Evolutionary conservation across 73 alveolate species (phyloP), one percentile per base, ranked within the genome.

Genomic region (Paramecium caudatum): DNA sequence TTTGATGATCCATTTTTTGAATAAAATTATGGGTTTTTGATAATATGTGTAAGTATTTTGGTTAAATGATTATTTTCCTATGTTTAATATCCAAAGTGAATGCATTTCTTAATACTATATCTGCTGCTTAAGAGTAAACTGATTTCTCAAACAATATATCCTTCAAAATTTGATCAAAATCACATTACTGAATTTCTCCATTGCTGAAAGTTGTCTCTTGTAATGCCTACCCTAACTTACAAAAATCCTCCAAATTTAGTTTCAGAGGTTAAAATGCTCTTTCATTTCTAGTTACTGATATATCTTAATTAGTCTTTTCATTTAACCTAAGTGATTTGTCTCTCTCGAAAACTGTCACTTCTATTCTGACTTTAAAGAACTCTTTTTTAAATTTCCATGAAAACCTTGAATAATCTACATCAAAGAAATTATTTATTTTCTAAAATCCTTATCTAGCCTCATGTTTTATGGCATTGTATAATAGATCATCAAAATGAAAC

Each of bases 1-100:
- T 74, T 39, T 74, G 46, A 45, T 74, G 88, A 74, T 74, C 88
- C 88, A 74, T 74, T 13, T 74, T 41, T 45, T 74, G 55, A 74
- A 74, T 74, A 45, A 74, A 74, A 74, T 74, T 74, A 39, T 74
- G 88, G 6, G 88, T 74, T 41, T 74, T 74, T 27, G 69, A 37
- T 21, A 74, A 23, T 19, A 74, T 39, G n/a, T 74, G 88, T 21
- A 74, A 43, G 19, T 74, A 74, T 17, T 74, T 39, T 3, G 62
- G 65, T 74, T 74, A 4, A 0, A 74, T 74, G 2, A 74, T 41
- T 3, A 74, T 39, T 19, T 43, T 74, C 10, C 47, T 41, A 27
- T 37, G 16, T 37, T 74, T 37, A 5, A 36, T 19, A 74, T 74
- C 68, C 10, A 74, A 23, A 41, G 88, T 74, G 55, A 74, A 74